Percentiles rank a stretch among this genome's conserved stretches.
Evolutionary conservation across 345 rosid genomes (phyloP).

Genomic region (Microthlaspi erraticum): DNA sequence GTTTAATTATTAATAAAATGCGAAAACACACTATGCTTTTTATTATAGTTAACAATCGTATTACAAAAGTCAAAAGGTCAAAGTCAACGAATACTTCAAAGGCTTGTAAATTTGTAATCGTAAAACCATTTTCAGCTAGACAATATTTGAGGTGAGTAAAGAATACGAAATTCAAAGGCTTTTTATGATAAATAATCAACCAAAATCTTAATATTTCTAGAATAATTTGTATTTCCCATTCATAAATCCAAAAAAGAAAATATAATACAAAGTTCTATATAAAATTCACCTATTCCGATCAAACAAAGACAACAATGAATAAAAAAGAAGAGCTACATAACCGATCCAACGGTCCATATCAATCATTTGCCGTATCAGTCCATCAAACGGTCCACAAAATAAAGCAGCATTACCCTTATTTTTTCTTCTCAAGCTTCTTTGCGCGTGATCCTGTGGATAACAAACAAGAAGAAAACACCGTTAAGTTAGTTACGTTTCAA

Average conservation of each 20-base stretch:
- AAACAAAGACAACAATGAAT: constrained; percentile 33
- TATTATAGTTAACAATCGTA: too few species aligned
- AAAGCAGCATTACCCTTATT: background rate
- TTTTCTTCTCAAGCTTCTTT: constrained; percentile 76
- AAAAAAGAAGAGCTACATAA: constrained; percentile 29
- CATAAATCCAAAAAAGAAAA: constrained; percentile 10
- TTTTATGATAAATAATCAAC: background rate
- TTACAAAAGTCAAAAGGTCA: too few species aligned
- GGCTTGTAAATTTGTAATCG: too few species aligned
- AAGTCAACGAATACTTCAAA: too few species aligned
- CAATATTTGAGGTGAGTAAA: too few species aligned
- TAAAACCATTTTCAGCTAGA: too few species aligned
- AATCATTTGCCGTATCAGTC: constrained; percentile 17
- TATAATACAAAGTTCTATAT: constrained; percentile 34
- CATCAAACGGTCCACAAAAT: constrained; percentile 9
- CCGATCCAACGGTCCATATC: constrained; percentile 16
- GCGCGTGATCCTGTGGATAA: constrained; percentile 77
- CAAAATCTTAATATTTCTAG: background rate
- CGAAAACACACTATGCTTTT: constrained; percentile 3
- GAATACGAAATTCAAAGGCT: too few species aligned
- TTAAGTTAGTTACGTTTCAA: background rate
- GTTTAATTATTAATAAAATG: too few species aligned
- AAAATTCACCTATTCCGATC: constrained; percentile 18
- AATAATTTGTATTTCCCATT: background rate
- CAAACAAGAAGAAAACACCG: background rate